Conservation (phyloP, 495 filamentous ascomycete species). For the Immersiella caudata region DNA sequence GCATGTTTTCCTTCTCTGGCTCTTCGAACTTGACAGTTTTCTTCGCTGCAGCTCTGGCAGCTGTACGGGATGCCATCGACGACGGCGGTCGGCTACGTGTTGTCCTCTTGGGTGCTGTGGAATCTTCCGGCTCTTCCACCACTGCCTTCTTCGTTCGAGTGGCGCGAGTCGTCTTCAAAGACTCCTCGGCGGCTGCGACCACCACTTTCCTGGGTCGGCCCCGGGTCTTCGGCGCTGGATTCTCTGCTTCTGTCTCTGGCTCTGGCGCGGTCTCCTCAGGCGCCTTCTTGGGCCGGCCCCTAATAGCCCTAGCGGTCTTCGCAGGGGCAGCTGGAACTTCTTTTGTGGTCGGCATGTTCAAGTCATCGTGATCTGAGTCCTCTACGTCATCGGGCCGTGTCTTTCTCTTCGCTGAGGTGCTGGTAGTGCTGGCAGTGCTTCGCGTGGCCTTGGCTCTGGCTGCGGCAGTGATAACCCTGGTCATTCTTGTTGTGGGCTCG, state of each 20-base stretch:
- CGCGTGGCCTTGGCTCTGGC: slow-evolving; percentile 45
- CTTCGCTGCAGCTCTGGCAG: slow-evolving; percentile 46
- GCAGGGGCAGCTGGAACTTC: slow-evolving; percentile 28
- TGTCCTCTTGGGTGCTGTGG: slow-evolving; percentile 35
- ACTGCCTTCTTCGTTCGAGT: slow-evolving; percentile 41
- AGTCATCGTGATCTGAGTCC: slow-evolving; percentile 43
- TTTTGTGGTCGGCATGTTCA: slow-evolving; percentile 29
- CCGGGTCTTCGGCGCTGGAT: slow-evolving; percentile 38
- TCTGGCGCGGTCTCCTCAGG: slow-evolving; percentile 27
- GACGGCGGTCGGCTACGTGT: slow-evolving; percentile 43
- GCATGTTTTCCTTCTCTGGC: slow-evolving; percentile 59
- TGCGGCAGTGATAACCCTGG: slow-evolving; percentile 39
- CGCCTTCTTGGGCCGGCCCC: slow-evolving; percentile 49
- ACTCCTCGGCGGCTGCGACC: slow-evolving; percentile 33
- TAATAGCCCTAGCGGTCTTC: slow-evolving; percentile 47
- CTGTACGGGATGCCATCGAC: slow-evolving; percentile 31
- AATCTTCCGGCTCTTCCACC: slow-evolving; percentile 27
- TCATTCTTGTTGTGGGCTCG: slow-evolving; percentile 40
- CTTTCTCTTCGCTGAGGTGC: slow-evolving; percentile 49
- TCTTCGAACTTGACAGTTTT: slow-evolving; percentile 62
- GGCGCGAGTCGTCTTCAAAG: slow-evolving; percentile 35
- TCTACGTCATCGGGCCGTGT: slow-evolving; percentile 47
- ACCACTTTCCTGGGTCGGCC: slow-evolving; percentile 51
- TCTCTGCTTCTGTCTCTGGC: slow-evolving; percentile 20
- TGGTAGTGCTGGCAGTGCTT: slow-evolving; percentile 27